Percentiles rank a stretch among this genome's conserved stretches.
Evolutionary conservation across 169 alveolate genomes (phyloP).

Genomic region (Cryptosporidium ubiquitum): DNA sequence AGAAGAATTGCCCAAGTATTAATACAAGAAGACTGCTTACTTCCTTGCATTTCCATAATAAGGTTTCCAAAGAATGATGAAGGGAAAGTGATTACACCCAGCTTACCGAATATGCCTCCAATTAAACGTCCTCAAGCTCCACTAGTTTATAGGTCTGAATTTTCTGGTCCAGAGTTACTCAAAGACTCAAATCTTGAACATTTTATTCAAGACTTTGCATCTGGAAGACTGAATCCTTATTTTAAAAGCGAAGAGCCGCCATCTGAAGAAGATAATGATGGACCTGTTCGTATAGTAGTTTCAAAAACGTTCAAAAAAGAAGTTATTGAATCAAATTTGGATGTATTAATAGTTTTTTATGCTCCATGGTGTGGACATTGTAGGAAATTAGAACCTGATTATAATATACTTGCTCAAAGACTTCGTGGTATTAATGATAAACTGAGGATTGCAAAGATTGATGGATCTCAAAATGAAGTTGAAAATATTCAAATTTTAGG

Average conservation of each 20-base stretch:
- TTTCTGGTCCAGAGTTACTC: constrained; percentile 19
- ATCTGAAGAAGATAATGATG: constrained; percentile 51
- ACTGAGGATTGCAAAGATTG: constrained; percentile 73
- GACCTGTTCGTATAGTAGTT: constrained; percentile 66
- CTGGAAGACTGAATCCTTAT: constrained; percentile 65
- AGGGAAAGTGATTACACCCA: constrained; percentile 1
- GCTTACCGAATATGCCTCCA: constrained; percentile 30
- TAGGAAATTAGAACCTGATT: constrained; percentile 86
- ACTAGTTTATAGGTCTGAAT: constrained; percentile 18
- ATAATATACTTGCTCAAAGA: constrained; percentile 71
- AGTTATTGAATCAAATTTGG: constrained; percentile 44
- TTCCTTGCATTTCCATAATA: constrained; percentile 45
- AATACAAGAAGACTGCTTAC: constrained; percentile 11
- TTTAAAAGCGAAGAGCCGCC: constrained; percentile 74
- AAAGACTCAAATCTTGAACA: constrained; percentile 36
- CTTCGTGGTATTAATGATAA: constrained; percentile 46
- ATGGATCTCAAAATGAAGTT: constrained; percentile 76
- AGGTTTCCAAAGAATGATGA: constrained; percentile 19
- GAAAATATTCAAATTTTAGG: constrained; percentile 74
- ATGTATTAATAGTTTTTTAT: constrained; percentile 84
- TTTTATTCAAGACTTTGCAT: constrained; percentile 47
- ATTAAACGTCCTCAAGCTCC: constrained; percentile 59
- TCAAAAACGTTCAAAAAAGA: constrained; percentile 68
- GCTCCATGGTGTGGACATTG: constrained; percentile 93
- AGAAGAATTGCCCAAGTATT: constrained; percentile 65